Percentiles rank a stretch among this genome's conserved stretches.
Evolutionary conservation across 2,329 filamentous ascomycete species (phyloP).

Genomic region (Aspergillus carbonarius): DNA sequence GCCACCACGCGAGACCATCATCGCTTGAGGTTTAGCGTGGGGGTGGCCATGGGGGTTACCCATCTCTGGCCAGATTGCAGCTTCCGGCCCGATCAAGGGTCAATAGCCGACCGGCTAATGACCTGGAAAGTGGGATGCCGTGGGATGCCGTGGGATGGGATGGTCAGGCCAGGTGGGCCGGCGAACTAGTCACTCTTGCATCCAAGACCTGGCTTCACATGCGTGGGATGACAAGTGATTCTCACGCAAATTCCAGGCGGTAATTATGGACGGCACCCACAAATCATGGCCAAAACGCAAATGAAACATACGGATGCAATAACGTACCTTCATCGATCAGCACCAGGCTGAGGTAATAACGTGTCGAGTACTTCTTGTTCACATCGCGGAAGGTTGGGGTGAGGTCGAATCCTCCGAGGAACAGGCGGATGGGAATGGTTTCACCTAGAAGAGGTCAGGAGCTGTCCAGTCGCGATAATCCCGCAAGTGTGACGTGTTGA

Average conservation of each 20-base stretch:
- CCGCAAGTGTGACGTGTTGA: neutral
- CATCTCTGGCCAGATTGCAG: conserved; percentile 11
- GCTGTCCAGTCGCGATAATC: neutral
- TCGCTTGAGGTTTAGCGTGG: conserved; percentile 32
- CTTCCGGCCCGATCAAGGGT: conserved; percentile 21
- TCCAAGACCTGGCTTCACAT: conserved; percentile 2
- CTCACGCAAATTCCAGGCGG: neutral
- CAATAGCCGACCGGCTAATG: conserved; percentile 41
- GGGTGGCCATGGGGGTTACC: conserved; percentile 23
- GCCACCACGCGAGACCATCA: conserved; percentile 20
- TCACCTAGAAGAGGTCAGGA: conserved; percentile 53
- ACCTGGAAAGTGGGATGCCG: conserved; percentile 18
- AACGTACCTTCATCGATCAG: conserved; percentile 84
- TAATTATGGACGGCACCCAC: neutral
- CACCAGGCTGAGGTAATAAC: conserved; percentile 95
- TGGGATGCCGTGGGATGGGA: conserved; percentile 11
- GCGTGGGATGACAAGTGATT: neutral
- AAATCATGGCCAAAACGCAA: neutral
- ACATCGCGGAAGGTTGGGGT: conserved; percentile 98
- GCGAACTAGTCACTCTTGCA: conserved; percentile 15
- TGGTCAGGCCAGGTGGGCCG: neutral
- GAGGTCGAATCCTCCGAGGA: conserved; percentile 94
- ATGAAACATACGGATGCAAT: conserved; percentile 5
- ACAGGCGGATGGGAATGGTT: conserved; percentile 94
- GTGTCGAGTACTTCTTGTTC: conserved; percentile 99